These are phyloP conservation scores for Xenoacremonium recifei DNA, from an alignment of 2,329 filamentous ascomycete species.

Conservation along the genomic window DNA sequence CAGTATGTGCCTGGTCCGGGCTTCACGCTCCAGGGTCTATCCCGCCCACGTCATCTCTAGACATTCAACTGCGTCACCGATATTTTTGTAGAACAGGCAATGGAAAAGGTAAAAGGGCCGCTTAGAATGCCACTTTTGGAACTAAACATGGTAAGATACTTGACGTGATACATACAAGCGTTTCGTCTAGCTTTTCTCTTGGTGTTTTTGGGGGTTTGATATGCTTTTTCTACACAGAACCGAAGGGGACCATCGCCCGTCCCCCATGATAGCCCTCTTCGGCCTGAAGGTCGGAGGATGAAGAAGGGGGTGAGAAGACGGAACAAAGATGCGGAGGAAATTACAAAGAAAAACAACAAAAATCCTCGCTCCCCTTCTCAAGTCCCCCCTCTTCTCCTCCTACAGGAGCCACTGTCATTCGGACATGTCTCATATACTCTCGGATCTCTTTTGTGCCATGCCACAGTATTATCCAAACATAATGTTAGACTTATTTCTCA, in stretches of 20 bases:
- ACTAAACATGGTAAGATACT: constrained; percentile 12
- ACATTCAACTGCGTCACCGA: too few relatives aligned
- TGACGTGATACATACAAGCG: constrained; percentile 30
- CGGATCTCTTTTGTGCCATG: constrained; percentile 8
- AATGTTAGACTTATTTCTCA: constrained; percentile 31
- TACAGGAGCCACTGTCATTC: constrained; percentile 5
- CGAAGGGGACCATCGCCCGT: constrained; percentile 23
- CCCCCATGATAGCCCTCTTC: constrained; percentile 26
- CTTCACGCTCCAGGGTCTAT: too few relatives aligned
- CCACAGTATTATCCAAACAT: constrained; percentile 26
- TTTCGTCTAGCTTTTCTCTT: constrained; percentile 26
- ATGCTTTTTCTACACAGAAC: constrained; percentile 23
- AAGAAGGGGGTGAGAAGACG: too few relatives aligned
- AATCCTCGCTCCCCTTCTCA: too few relatives aligned
- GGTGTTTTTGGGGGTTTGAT: too few relatives aligned
- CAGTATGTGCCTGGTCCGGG: too few relatives aligned
- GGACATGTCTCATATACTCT: constrained; percentile 5
- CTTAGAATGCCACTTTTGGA: constrained; percentile 20
- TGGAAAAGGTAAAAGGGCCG: too few relatives aligned
- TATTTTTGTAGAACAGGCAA: too few relatives aligned
- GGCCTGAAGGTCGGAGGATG: constrained; percentile 22
- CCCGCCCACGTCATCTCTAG: too few relatives aligned
- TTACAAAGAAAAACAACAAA: too few relatives aligned
- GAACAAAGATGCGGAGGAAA: too few relatives aligned
- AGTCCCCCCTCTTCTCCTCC: constrained; percentile 7